Conservation (phyloP, 179 eudicot genomes). For the Silene coronaria region DNA sequence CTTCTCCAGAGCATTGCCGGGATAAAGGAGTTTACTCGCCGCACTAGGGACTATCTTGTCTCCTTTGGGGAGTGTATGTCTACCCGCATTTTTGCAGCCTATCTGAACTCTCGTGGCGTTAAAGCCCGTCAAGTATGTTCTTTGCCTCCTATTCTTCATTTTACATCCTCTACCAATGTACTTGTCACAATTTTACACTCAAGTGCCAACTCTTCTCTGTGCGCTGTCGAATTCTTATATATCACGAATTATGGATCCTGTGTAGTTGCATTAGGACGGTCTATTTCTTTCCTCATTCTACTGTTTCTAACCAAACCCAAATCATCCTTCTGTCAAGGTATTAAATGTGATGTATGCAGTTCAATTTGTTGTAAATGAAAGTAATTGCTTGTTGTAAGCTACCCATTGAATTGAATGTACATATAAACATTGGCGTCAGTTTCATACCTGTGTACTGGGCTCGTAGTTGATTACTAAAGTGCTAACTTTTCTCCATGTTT, state of each 20-base stretch:
- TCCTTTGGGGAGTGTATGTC: slow-evolving; percentile 99
- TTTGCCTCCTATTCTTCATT: neutral
- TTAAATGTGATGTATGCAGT: neutral
- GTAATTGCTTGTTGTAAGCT: neutral
- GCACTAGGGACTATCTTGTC: slow-evolving; percentile 85
- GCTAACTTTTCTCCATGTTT: neutral
- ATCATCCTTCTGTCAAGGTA: neutral
- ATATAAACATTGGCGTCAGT: neutral
- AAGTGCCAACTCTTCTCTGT: neutral
- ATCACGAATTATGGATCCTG: neutral
- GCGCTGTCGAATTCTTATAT: neutral
- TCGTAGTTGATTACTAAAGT: neutral
- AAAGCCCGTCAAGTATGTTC: slow-evolving; percentile 83
- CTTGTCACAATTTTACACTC: neutral
- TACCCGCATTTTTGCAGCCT: slow-evolving; percentile 90
- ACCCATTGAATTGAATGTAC: neutral
- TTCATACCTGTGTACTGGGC: neutral
- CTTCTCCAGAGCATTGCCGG: slow-evolving; percentile 87
- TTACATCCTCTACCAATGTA: neutral
- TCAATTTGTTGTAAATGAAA: neutral
- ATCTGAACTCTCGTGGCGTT: slow-evolving; percentile 69
- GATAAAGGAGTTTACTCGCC: slow-evolving; percentile 86
- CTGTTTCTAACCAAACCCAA: neutral
- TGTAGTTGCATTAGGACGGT: neutral
- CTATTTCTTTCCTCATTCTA: neutral